Base-by-base conservation (phyloP, 2,329 filamentous ascomycete genomes). In the Ascochyta fabae region DNA sequence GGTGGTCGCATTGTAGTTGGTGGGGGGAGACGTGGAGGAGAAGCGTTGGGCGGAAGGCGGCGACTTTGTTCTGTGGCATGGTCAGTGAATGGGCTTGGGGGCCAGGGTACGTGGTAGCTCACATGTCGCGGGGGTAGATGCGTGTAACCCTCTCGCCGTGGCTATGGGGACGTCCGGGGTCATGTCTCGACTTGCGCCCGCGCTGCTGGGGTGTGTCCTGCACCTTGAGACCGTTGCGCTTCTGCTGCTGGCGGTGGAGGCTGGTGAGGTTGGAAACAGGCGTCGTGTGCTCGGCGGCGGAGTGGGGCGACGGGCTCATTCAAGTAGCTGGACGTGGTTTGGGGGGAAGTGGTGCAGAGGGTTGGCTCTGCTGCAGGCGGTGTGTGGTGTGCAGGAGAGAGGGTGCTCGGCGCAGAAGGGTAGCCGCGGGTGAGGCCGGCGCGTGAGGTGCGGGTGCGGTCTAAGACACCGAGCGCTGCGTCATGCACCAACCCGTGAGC, bases 61-160 rank as follows among this genome's bases (percentile, higher is more conserved):
- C 8, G 74, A 74, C 58, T 73, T 75, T 57, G 73, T 69, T 75
- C 74, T 75, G 62, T 27, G 40, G 41, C 39, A 52, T 46, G 55
- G 58, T 59, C 16, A 56, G 46, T 47, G 51, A 51, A 44, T 35
- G 43, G 7, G n/a, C 23, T 10, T 19, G 48, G 55, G 29, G n/a
- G 35, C 19, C 6, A 42, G 13, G 50, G n/a, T 19, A 29, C 10
- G 42, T 26, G 26, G 48, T 9, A 35, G 71, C 74, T 70, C 65
- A 76, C 75, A 77, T 69, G 65, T 77, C 66, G 62, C 71, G 60
- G 51, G 75, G 75, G 51, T 77, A 76, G 53, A 77, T 77, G 54
- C 73, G 66, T 50, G 72, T 76, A 67, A 75, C 70, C 55, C 70
- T 64, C 60, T 71, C 70, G 34, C 69, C 73, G 59, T 67, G 66